Evolutionary conservation across 805 yeast species (phyloP), one percentile per base, ranked within the genome.

Genomic region (Yamadazyma philogaea): DNA sequence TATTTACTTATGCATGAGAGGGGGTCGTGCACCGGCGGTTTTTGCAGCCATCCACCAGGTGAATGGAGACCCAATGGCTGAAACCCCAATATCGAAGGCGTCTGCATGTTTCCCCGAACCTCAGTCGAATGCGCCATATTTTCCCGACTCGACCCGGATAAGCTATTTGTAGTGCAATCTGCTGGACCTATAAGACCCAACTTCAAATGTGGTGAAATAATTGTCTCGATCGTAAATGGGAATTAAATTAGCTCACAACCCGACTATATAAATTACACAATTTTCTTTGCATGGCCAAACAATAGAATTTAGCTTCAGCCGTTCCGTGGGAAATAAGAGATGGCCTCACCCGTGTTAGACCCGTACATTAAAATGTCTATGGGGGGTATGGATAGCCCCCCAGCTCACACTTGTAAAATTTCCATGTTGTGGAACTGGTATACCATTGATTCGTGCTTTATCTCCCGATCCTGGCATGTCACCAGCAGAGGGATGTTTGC

Each of bases 351-450:
- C n/a, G n/a, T 21, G 16, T 28, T 37, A 20, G 40, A 37, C 15
- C 40, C 40, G 6, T 28, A 27, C 26, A 28, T 37, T 14, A 37
- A 20, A 19, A 37, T 37, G 40, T 16, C 33, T 11, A 37, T 37
- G 40, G 40, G 40, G 14, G 37, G 37, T n/a, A 24, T 24, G 28
- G 22, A 16, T 17, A 18, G 27, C 28, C 14, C 37, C 26, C 22
- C 16, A 7, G 30, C 34, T 8, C 49, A 45, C 17, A 32, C 51
- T 3, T 64, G 69, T 49, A 64, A 64, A 40, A 64, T 65, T 30
- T 63, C 69, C 37, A 82, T 82, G 88, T 59, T 79, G 46, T 83
- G 88, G 87, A 83, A 82, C 57, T 82, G 88, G 87, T 67, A 79
- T 50, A 80, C 85, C 0, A 69, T 81, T 21, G 81, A 82, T 50